Percentiles rank a stretch among this genome's conserved stretches.
Conservation (phyloP, 352 stramenopile genomes). For the Phytophthora syringae region DNA sequence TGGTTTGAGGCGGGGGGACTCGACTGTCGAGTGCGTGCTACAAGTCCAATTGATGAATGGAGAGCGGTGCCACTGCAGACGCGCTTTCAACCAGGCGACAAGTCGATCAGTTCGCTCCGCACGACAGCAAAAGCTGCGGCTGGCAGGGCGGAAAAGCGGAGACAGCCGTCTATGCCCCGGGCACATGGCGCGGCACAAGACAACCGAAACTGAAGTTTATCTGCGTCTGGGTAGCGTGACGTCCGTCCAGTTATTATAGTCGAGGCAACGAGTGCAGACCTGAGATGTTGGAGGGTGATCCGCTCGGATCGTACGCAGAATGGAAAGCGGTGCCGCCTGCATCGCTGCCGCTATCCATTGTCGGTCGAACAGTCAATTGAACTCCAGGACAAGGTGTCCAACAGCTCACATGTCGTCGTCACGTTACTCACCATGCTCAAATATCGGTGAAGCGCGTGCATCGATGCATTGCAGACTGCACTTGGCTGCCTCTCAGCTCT, state of each 20-base stretch:
- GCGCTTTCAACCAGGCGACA: conserved; percentile 23
- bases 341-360: no score
- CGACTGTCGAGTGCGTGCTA: conserved; percentile 17
- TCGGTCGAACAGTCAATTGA: neutral
- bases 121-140: conserved; percentile 27
- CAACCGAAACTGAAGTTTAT: conserved; percentile 16
- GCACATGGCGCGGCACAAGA: conserved; percentile 11
- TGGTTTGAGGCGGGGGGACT: conserved; percentile 19
- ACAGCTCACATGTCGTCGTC: conserved; percentile 1
- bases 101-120: conserved; percentile 24
- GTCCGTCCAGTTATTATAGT: no score
- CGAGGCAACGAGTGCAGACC: neutral
- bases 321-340: no score
- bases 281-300: conserved; percentile 9
- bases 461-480: conserved; percentile 1
- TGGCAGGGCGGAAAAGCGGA: conserved; percentile 10
- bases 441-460: neutral
- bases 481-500: no score
- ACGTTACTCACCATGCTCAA: conserved; percentile 1
- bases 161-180: conserved; percentile 11
- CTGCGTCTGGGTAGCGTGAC: neutral
- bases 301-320: conserved; percentile 8
- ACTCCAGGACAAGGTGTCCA: neutral
- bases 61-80: conserved; percentile 2
- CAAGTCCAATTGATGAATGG: conserved; percentile 23